Evolutionary conservation across 2,329 filamentous ascomycete species (phyloP).

Genomic region (Coniochaeta prunicola): DNA sequence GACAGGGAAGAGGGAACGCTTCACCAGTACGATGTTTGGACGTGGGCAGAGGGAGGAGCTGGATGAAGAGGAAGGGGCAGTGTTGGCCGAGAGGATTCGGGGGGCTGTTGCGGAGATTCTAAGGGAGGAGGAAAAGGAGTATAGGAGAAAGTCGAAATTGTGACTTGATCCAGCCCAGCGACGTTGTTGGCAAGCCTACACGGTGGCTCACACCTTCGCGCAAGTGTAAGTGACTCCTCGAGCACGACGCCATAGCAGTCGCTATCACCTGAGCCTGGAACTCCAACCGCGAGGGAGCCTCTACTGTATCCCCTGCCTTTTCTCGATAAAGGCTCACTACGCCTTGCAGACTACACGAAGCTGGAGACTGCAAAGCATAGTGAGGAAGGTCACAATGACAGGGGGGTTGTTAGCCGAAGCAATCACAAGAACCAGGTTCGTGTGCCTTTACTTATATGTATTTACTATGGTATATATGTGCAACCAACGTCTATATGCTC

Average conservation of each 20-base stretch:
- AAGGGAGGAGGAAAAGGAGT: slow-evolving; percentile 31
- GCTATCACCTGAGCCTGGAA: no score
- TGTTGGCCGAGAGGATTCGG: slow-evolving; percentile 49
- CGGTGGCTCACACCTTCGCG: no score
- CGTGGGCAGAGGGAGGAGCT: slow-evolving; percentile 64
- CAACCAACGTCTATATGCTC: background rate
- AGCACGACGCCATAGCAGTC: no score
- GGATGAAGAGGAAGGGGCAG: slow-evolving; percentile 65
- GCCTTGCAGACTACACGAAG: no score
- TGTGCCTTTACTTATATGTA: background rate
- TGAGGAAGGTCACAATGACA: background rate
- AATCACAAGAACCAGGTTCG: background rate
- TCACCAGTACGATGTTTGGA: slow-evolving; percentile 70
- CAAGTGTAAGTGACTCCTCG: no score
- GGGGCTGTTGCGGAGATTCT: slow-evolving; percentile 40
- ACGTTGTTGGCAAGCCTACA: no score
- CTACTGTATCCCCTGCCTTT: no score
- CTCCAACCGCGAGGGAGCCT: no score
- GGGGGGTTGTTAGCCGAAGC: background rate
- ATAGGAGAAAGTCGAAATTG: slow-evolving; percentile 28
- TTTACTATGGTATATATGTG: background rate
- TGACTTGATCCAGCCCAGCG: no score
- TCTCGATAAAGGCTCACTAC: no score
- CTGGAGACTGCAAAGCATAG: background rate
- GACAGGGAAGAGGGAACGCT: slow-evolving; percentile 53